A percentile compares a stretch with the other conserved stretches of the same genome.
Evolutionary conservation across 169 alveolate genomes (phyloP).

Genomic region (Plasmodium gonderi): DNA sequence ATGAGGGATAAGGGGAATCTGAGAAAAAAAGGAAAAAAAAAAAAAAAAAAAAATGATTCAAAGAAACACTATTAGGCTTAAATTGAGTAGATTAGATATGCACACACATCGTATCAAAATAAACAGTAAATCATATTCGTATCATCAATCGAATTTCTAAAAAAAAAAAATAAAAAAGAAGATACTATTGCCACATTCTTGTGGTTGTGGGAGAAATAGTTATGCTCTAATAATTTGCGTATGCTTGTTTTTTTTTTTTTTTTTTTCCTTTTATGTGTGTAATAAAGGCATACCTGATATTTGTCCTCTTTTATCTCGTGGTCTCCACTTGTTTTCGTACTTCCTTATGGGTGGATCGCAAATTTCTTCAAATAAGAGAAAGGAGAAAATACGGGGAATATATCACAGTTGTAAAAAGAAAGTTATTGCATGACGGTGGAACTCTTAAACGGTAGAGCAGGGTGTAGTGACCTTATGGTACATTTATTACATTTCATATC

Average conservation of each 20-base stretch:
- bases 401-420: background rate
- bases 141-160: too few relatives aligned
- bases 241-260: background rate
- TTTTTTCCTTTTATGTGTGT: background rate
- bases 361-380: slow-evolving; percentile 67
- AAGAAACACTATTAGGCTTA: too few relatives aligned
- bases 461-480: too few relatives aligned
- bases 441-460: too few relatives aligned
- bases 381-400: background rate
- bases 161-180: too few relatives aligned
- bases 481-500: too few relatives aligned
- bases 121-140: too few relatives aligned
- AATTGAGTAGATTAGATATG: too few relatives aligned
- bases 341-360: slow-evolving; percentile 89
- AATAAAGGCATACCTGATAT: slow-evolving; percentile 75
- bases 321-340: slow-evolving; percentile 91
- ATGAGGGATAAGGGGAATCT: slow-evolving; percentile 68
- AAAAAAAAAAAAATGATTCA: too few relatives aligned
- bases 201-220: background rate
- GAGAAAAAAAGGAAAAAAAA: background rate
- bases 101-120: too few relatives aligned
- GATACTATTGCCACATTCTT: too few relatives aligned
- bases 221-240: background rate
- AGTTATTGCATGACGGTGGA: background rate
- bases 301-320: slow-evolving; percentile 88